phyloP scores from a whole-genome alignment of 2,329 filamentous ascomycete genomes.

The Ramularia endophylla region DNA sequence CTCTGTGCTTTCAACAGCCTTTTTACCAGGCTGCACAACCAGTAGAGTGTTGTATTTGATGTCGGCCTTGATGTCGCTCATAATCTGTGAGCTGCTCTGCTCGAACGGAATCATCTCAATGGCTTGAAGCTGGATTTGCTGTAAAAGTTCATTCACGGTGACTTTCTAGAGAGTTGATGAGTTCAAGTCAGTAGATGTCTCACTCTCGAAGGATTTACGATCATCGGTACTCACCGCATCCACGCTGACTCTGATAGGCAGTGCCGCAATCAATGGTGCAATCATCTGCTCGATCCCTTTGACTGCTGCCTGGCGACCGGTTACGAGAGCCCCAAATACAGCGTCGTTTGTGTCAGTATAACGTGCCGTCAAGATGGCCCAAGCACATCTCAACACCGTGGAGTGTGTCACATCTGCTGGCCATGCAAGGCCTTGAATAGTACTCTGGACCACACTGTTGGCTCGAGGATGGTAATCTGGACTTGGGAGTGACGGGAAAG shows the following conservation, averaged over 20 bases:
- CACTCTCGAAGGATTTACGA: too few relatives aligned
- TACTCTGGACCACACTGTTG: constrained; percentile 21
- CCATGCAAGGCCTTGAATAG: constrained; percentile 10
- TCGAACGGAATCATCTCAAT: constrained; percentile 12
- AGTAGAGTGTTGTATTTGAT: constrained; percentile 6
- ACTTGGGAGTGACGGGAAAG: constrained; percentile 31
- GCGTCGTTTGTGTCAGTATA: constrained; percentile 8
- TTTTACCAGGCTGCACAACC: constrained; percentile 3
- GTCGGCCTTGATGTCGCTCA: constrained; percentile 1
- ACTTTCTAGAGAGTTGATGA: too few relatives aligned
- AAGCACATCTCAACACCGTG: constrained; percentile 9
- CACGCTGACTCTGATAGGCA: constrained; percentile 30
- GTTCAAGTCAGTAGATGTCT: too few relatives aligned
- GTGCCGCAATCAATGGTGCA: constrained; percentile 35
- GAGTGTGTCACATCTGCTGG: constrained; percentile 4
- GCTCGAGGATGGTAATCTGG: constrained; percentile 19
- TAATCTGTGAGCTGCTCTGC: not conserved
- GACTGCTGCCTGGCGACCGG: constrained; percentile 27
- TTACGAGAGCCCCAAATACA: constrained; percentile 11
- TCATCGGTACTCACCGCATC: too few relatives aligned
- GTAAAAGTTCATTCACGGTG: constrained; percentile 4
- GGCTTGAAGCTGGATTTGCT: constrained; percentile 6
- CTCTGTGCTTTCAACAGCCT: not conserved
- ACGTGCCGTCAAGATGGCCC: constrained; percentile 7
- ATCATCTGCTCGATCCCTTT: constrained; percentile 10